Conservation (phyloP, 352 stramenopile genomes). For the Pythium coloratum region DNA sequence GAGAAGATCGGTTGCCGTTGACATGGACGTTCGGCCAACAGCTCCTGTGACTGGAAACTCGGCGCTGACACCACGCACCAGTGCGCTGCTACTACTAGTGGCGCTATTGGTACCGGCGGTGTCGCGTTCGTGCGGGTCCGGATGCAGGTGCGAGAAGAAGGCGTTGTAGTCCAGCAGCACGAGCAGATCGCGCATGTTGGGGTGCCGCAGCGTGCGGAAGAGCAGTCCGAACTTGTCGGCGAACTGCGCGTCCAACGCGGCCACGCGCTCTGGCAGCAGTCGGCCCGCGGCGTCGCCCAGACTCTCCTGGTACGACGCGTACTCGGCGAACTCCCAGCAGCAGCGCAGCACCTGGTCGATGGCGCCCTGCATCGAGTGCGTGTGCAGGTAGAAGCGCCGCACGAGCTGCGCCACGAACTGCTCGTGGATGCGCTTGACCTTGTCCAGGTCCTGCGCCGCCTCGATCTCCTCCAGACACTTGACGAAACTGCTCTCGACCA, state of each 20-base stretch:
- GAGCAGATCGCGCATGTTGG: constrained; percentile 63
- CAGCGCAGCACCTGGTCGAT: constrained; percentile 60
- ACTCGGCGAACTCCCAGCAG: constrained; percentile 78
- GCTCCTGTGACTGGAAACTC: neutral
- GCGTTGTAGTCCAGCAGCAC: constrained; percentile 75
- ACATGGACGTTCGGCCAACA: neutral
- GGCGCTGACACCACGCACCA: neutral
- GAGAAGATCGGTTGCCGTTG: neutral
- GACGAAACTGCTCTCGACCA: constrained; percentile 65
- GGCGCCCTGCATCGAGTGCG: constrained; percentile 52
- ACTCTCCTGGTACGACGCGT: constrained; percentile 50
- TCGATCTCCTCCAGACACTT: constrained; percentile 59
- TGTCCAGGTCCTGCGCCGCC: constrained; percentile 58
- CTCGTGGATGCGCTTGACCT: constrained; percentile 69
- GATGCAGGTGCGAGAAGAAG: constrained; percentile 40
- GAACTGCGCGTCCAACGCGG: constrained; percentile 55
- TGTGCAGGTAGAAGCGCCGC: constrained; percentile 72
- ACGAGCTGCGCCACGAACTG: constrained; percentile 66
- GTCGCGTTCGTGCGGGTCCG: neutral
- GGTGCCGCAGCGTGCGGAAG: constrained; percentile 61
- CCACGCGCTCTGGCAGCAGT: constrained; percentile 28
- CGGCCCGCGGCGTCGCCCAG: constrained; percentile 10
- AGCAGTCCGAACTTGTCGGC: constrained; percentile 58
- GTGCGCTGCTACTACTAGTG: neutral
- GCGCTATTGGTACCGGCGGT: neutral